These are phyloP conservation scores for Blastocystis sp. DNA, from an alignment of 352 stramenopile genomes.

Conservation along the genomic window DNA sequence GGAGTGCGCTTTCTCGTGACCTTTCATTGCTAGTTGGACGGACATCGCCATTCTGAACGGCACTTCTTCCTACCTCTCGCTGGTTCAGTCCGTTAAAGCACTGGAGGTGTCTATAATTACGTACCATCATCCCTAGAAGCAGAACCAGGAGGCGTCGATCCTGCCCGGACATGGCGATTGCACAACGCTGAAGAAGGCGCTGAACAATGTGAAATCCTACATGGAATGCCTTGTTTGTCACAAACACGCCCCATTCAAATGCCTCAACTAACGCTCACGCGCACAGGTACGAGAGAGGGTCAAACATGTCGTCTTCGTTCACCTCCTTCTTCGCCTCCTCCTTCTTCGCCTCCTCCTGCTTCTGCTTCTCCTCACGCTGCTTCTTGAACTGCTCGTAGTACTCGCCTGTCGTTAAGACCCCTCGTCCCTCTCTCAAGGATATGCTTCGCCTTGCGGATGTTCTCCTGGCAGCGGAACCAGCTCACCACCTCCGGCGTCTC, in stretches of 20 bases:
- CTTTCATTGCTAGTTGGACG: constrained; percentile 41
- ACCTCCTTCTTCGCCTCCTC: constrained; percentile 21
- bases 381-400: constrained; percentile 62
- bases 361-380: constrained; percentile 34
- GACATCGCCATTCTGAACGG: constrained; percentile 38
- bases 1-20: not conserved
- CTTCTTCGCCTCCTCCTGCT: constrained; percentile 17
- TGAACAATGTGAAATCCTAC: not conserved
- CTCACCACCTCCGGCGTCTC: constrained; percentile 61
- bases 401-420: constrained; percentile 30
- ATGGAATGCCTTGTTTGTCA: constrained; percentile 1
- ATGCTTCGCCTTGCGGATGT: constrained; percentile 60
- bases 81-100: not conserved
- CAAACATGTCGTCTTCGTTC: constrained; percentile 32
- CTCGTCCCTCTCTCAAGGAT: constrained; percentile 7
- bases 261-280: not conserved
- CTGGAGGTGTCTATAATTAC: not conserved
- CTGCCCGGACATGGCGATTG: constrained; percentile 39
- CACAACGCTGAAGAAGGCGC: constrained; percentile 14
- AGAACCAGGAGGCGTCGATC: not conserved
- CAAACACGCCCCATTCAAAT: constrained; percentile 2
- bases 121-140: not conserved
- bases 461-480: constrained; percentile 66
- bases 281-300: constrained; percentile 47
- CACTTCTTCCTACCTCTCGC: not conserved